phyloP scores from a whole-genome alignment of 768 basidiomycete species.

The Coprinellus aureogranulatus region DNA sequence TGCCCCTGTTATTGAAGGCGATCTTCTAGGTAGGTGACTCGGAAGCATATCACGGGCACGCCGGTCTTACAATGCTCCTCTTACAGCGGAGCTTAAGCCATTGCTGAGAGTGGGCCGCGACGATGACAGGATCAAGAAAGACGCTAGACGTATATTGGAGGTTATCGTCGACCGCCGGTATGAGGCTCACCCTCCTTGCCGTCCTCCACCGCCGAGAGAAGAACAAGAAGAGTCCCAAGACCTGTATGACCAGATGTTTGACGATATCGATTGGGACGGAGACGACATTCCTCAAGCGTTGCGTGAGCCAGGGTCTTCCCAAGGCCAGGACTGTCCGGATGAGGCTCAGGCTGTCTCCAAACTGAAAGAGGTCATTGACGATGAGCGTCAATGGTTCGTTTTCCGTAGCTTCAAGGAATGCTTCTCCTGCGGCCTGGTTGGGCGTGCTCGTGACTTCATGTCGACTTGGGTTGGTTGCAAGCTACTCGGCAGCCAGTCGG shows the following conservation, averaged over 20 bases:
- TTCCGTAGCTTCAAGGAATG: not conserved
- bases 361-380: not conserved
- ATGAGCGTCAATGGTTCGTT: not conserved
- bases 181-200: slow-evolving; percentile 43
- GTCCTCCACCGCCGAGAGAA: slow-evolving; percentile 22
- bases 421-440: not conserved
- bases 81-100: slow-evolving; percentile 15
- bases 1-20: slow-evolving; percentile 8
- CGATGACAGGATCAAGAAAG: not conserved
- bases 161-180: slow-evolving; percentile 58
- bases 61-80: not conserved
- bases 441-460: not conserved
- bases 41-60: not conserved
- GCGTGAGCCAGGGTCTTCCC: slow-evolving; percentile 16
- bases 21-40: slow-evolving; percentile 15
- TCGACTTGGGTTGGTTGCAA: not conserved
- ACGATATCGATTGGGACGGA: slow-evolving; percentile 58
- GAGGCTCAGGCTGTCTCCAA: too few species aligned
- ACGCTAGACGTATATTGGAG: slow-evolving; percentile 28
- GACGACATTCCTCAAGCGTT: slow-evolving; percentile 49
- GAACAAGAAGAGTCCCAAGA: slow-evolving; percentile 74
- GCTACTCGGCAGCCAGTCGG: not conserved
- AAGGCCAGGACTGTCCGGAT: not conserved
- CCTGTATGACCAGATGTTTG: slow-evolving; percentile 55
- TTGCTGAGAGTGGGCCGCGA: slow-evolving; percentile 11